These are phyloP conservation scores for Conidiobolus incongruus DNA, from an alignment of 371 early-diverging fungal species.

Conservation along the genomic window DNA sequence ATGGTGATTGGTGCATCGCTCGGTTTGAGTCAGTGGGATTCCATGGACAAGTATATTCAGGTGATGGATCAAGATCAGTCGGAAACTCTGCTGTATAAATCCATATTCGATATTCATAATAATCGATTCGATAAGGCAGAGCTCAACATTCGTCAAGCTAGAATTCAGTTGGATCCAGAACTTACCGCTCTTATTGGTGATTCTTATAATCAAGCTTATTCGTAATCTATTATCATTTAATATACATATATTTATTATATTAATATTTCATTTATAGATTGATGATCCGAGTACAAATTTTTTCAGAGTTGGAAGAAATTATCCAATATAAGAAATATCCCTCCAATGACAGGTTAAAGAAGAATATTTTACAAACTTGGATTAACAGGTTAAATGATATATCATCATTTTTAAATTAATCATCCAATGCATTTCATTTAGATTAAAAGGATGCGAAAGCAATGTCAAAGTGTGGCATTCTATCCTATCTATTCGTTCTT, in stretches of 20 bases:
- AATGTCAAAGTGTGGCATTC: constrained; percentile 94
- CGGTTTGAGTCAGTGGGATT: constrained; percentile 80
- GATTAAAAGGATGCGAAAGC: constrained; percentile 70
- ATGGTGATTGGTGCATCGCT: constrained; percentile 84
- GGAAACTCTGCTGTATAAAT: constrained; percentile 52
- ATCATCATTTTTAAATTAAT: no score
- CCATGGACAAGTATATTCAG: constrained; percentile 76
- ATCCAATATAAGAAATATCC: constrained; percentile 78
- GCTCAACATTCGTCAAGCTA: constrained; percentile 50
- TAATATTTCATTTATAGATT: no score
- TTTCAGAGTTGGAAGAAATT: constrained; percentile 93
- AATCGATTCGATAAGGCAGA: constrained; percentile 57
- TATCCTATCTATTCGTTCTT: constrained; percentile 65
- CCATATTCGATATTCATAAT: constrained; percentile 69
- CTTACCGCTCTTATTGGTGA: constrained; percentile 78
- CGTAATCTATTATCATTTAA: no score
- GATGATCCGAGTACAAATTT: constrained; percentile 86
- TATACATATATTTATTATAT: no score
- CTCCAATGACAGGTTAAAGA: no score
- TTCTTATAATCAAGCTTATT: constrained; percentile 83
- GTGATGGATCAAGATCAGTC: constrained; percentile 57
- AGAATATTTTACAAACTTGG: no score
- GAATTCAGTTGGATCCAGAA: constrained; percentile 75
- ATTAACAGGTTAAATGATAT: no score
- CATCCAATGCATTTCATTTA: no score